A percentile compares a stretch with the other conserved stretches of the same genome.
Evolutionary conservation across 768 basidiomycete genomes (phyloP).

Genomic region (Leucosporidium scottii): DNA sequence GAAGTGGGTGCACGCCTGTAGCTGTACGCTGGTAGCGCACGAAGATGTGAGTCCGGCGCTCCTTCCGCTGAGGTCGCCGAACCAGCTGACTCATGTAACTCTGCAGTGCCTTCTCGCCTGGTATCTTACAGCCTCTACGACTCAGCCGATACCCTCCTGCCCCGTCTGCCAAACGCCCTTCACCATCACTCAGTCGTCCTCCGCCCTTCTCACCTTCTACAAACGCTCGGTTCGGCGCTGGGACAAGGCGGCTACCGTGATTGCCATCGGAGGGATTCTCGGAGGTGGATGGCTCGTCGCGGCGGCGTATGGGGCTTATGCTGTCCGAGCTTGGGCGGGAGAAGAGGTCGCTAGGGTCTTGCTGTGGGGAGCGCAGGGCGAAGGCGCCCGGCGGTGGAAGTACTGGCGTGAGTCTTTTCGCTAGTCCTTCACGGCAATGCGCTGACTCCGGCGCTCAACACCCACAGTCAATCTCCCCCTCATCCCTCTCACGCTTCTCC

Average conservation of each 20-base stretch:
- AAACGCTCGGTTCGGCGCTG: background rate
- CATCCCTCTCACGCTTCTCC: slow-evolving; percentile 31
- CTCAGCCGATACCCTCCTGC: slow-evolving; percentile 13
- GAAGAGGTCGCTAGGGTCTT: background rate
- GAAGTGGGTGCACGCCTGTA: slow-evolving; percentile 30
- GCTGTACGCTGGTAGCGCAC: slow-evolving; percentile 32
- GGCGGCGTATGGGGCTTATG: slow-evolving; percentile 29
- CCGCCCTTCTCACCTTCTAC: slow-evolving; percentile 4
- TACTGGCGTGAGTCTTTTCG: slow-evolving; percentile 21
- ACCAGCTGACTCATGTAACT: no score
- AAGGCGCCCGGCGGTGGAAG: background rate
- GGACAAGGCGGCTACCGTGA: slow-evolving; percentile 9
- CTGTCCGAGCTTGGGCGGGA: slow-evolving; percentile 17
- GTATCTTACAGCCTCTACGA: slow-evolving; percentile 4
- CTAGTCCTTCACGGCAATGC: no score
- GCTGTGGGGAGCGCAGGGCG: slow-evolving; percentile 20
- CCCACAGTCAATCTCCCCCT: slow-evolving; percentile 32
- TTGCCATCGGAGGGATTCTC: slow-evolving; percentile 15
- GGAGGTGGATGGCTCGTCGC: slow-evolving; percentile 27
- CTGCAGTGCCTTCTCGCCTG: slow-evolving; percentile 30
- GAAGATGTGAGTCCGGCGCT: slow-evolving; percentile 4
- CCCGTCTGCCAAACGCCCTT: slow-evolving; percentile 31
- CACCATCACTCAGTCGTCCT: slow-evolving; percentile 13
- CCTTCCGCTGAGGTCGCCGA: background rate
- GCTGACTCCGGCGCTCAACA: background rate